Conservation (phyloP, 192 early-diverging fungal species). For the Chytriomyces sp. region DNA sequence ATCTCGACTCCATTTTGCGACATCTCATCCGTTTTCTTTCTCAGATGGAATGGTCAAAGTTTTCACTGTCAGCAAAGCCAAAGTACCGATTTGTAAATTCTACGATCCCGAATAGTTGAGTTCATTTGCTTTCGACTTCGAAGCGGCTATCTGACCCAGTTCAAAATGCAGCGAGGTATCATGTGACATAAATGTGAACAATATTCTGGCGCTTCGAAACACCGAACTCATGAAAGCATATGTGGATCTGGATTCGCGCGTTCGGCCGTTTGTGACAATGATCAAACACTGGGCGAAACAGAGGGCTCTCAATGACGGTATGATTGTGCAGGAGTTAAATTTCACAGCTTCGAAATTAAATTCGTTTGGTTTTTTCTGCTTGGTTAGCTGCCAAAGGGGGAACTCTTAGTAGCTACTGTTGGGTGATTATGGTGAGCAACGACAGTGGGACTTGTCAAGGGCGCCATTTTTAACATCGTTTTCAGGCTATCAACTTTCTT, state of each 20-base stretch:
- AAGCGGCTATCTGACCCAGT: not conserved
- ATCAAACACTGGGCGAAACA: slow-evolving; percentile 92
- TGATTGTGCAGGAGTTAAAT: slow-evolving; percentile 2
- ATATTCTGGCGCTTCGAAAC: slow-evolving; percentile 86
- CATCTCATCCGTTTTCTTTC: slow-evolving; percentile 2
- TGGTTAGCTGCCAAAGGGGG: slow-evolving; percentile 79
- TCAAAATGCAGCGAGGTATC: slow-evolving; percentile 61
- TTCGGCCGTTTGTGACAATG: slow-evolving; percentile 89
- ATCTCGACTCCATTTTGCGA: not conserved
- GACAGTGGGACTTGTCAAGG: not conserved
- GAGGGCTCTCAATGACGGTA: slow-evolving; percentile 87
- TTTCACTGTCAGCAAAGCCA: slow-evolving; percentile 80
- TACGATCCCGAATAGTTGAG: slow-evolving; percentile 80
- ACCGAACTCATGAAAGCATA: slow-evolving; percentile 88
- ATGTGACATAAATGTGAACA: slow-evolving; percentile 96
- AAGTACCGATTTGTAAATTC: slow-evolving; percentile 92
- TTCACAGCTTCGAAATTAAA: not conserved
- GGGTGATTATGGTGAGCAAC: slow-evolving; percentile 77
- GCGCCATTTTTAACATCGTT: not conserved
- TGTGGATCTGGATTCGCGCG: slow-evolving; percentile 84
- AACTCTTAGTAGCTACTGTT: slow-evolving; percentile 92
- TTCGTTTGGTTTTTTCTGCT: not conserved
- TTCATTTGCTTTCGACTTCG: slow-evolving; percentile 5
- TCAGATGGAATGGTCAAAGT: slow-evolving; percentile 85
- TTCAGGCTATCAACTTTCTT: slow-evolving; percentile 81